A percentile compares a stretch with the other conserved stretches of the same genome.
phyloP scores from a whole-genome alignment of 345 rosid genomes.

The Aethionema arabicum region DNA sequence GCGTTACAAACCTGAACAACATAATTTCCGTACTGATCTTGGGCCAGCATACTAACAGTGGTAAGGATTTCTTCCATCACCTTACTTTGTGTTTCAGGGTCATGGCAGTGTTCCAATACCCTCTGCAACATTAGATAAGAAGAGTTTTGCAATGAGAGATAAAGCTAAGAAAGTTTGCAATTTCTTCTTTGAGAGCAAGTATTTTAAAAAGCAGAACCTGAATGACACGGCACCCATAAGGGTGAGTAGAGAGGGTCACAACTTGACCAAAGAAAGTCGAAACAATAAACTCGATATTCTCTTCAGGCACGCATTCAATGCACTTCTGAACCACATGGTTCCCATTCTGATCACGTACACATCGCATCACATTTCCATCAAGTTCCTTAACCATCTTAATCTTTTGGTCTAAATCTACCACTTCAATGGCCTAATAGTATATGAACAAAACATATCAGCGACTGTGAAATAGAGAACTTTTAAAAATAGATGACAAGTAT shows the following conservation, averaged over 20 bases:
- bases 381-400: slow-evolving; percentile 88
- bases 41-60: slow-evolving; percentile 89
- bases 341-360: slow-evolving; percentile 97
- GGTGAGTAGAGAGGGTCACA: slow-evolving; percentile 81
- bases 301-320: slow-evolving; percentile 92
- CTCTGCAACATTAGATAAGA: slow-evolving; percentile 49
- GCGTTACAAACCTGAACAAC: slow-evolving; percentile 81
- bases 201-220: slow-evolving; percentile 56
- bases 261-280: slow-evolving; percentile 87
- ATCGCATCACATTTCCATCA: slow-evolving; percentile 89
- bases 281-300: slow-evolving; percentile 72
- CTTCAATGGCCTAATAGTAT: slow-evolving; percentile 74
- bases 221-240: slow-evolving; percentile 97
- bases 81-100: slow-evolving; percentile 68
- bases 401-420: slow-evolving; percentile 87
- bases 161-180: not conserved
- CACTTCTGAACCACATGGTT: slow-evolving; percentile 98
- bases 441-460: not conserved
- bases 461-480: not conserved
- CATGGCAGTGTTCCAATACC: slow-evolving; percentile 84
- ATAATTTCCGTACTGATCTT: slow-evolving; percentile 97
- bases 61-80: slow-evolving; percentile 84
- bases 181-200: not conserved
- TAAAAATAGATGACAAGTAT: not conserved
- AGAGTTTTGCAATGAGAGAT: not conserved